Conservation (phyloP, 116 monocot species). For the Dioscorea cayenensis region DNA sequence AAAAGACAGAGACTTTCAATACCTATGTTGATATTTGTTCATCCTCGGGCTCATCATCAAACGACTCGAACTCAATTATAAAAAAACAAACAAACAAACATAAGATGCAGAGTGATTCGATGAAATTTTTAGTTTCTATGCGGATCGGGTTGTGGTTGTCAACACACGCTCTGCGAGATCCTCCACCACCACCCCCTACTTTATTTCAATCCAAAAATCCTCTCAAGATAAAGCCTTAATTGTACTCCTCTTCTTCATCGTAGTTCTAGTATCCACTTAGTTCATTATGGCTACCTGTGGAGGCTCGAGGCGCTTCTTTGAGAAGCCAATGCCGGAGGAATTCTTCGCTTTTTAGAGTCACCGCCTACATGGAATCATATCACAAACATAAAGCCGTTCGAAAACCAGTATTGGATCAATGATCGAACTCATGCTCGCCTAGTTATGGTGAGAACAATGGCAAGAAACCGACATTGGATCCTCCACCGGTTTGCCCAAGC, state of each 20-base stretch:
- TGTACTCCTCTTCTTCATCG: no score
- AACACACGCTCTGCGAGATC: not conserved
- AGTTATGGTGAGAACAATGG: not conserved
- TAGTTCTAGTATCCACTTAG: no score
- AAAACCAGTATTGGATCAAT: not conserved
- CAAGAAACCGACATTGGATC: not conserved
- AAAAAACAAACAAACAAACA: no score
- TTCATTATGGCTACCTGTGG: slow-evolving; percentile 7
- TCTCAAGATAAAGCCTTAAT: no score
- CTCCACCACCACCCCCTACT: not conserved
- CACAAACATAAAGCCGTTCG: not conserved
- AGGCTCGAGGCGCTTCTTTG: slow-evolving; percentile 3
- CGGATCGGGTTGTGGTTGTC: no score
- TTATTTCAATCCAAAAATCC: not conserved
- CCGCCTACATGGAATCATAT: slow-evolving; percentile 9
- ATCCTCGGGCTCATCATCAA: no score
- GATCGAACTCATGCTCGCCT: slow-evolving; percentile 1
- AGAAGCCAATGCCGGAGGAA: slow-evolving; percentile 10
- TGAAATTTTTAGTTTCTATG: no score
- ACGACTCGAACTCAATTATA: no score
- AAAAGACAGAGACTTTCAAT: no score
- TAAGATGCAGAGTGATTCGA: no score
- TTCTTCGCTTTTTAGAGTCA: slow-evolving; percentile 2
- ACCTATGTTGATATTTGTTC: no score
- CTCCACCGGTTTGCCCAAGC: slow-evolving; percentile 18